Base-by-base conservation (phyloP, 441 rosid species). In the Pelargonium cotyledonis region DNA sequence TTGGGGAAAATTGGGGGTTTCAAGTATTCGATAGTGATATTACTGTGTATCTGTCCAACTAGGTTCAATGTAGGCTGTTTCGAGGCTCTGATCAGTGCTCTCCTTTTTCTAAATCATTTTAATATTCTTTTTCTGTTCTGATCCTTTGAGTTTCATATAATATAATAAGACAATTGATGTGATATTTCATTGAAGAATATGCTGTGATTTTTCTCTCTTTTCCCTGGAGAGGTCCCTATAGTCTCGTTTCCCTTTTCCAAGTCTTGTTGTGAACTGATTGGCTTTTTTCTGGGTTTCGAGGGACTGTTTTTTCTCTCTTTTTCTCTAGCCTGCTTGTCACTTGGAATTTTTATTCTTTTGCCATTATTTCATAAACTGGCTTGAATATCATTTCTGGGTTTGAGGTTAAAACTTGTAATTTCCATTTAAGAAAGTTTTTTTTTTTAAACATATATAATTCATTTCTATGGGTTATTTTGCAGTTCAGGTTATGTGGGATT, bases 171-270 rank as follows among this genome's bases (percentile, higher is more conserved):
- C 58, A 51, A 4, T n/a, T 79, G 85, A 80, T 80, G 86, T 68
- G 88, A 83, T 83, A 58, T 61, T 67, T 77, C 79, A 60, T 77
- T 19, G 70, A 66, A 44, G 64, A 76, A 78, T 43, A 69, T 67
- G 61, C 73, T 70, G 57, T 68, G 63, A 49, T 77, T 80, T 67
- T 65, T 40, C 65, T 63, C 77, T 23, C 43, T 8, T 53, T 65
- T 46, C 14, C 65, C 72, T 60, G 69, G 64, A 69, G 53, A 75
- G 70, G 6, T 29, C 75, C 80, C 81, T 71, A 63, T 65, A 44
- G 16, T 61, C 26, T 78, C 26, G 6, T 43, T 66, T 21, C 41
- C 31, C 61, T 31, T 46, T 46, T 57, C 60, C 29, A 23, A n/a
- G 55, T 43, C 75, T 65, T 70, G 47, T 63, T 67, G 26, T 69